Evolutionary conservation across 495 filamentous ascomycete genomes (phyloP).

Genomic region (Bryoglossum gracile): DNA sequence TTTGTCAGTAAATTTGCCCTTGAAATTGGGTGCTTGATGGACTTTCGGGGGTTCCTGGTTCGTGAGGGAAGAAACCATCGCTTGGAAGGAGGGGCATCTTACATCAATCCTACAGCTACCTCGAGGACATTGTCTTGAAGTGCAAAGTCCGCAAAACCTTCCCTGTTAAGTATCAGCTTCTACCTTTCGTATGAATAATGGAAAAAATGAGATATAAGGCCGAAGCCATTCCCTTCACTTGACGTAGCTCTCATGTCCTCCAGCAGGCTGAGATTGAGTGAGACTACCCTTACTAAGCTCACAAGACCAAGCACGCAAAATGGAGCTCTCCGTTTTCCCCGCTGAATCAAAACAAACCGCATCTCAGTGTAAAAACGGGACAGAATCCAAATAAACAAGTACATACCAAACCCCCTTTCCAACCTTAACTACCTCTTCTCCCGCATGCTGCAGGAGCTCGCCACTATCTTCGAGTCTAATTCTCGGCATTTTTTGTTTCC

Average conservation of each 20-base stretch:
- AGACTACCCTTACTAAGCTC: not conserved
- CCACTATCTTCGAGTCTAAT: conserved; percentile 19
- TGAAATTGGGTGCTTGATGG: not conserved
- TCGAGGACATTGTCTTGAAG: conserved; percentile 69
- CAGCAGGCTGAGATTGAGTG: not conserved
- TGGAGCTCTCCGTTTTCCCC: too few species aligned
- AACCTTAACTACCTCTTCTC: conserved; percentile 19
- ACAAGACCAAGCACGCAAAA: not conserved
- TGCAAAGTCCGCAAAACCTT: conserved; percentile 63
- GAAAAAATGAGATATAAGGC: not conserved
- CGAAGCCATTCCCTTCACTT: not conserved
- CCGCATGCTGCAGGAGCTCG: conserved; percentile 19
- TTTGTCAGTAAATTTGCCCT: not conserved
- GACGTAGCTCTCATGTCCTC: not conserved
- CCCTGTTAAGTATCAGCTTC: not conserved
- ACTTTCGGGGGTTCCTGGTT: not conserved
- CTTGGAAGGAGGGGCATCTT: conserved; percentile 13
- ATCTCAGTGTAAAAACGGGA: not conserved
- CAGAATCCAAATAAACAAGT: not conserved
- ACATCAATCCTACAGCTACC: conserved; percentile 72
- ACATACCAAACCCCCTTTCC: conserved; percentile 38
- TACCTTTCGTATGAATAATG: not conserved
- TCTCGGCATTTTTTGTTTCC: conserved; percentile 5
- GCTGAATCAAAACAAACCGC: too few species aligned
- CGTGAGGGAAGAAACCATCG: not conserved